Percentiles rank a stretch among this genome's conserved stretches.
Conservation (phyloP, 2,329 filamentous ascomycete species). For the Verruconis gallopava region DNA sequence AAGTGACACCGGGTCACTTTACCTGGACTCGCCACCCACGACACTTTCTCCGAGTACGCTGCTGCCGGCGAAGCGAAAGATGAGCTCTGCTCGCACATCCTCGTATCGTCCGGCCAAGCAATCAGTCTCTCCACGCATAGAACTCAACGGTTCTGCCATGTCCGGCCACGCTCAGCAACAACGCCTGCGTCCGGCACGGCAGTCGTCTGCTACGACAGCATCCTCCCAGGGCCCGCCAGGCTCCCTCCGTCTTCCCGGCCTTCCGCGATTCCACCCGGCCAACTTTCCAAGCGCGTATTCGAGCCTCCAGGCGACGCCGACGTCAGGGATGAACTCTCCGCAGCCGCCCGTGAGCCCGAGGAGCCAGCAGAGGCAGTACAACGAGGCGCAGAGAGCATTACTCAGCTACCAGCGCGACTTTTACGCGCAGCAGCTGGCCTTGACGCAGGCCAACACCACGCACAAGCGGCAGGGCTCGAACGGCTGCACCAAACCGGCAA, state of each 20-base stretch:
- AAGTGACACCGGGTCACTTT: no score
- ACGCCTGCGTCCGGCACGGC: slow-evolving; percentile 4
- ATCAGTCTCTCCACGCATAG: slow-evolving; percentile 2
- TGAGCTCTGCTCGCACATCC: slow-evolving; percentile 2
- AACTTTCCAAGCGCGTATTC: slow-evolving; percentile 33
- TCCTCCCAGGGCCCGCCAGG: neutral
- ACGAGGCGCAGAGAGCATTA: slow-evolving; percentile 36
- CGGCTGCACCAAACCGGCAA: slow-evolving; percentile 28
- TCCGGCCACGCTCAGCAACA: neutral
- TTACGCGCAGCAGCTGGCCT: slow-evolving; percentile 11
- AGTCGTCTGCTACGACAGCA: neutral
- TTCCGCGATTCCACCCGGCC: slow-evolving; percentile 40
- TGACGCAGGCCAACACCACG: slow-evolving; percentile 13
- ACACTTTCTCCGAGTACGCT: no score
- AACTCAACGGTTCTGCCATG: neutral
- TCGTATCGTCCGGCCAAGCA: slow-evolving; percentile 5
- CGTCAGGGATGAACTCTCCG: slow-evolving; percentile 26
- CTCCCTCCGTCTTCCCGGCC: slow-evolving; percentile 25
- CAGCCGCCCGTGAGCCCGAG: slow-evolving; percentile 32
- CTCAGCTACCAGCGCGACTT: slow-evolving; percentile 34
- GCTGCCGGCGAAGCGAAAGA: no score
- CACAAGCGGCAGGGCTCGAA: neutral
- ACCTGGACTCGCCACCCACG: no score
- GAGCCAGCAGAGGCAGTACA: slow-evolving; percentile 30
- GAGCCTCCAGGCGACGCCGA: slow-evolving; percentile 24